Conservation (phyloP, 2,329 filamentous ascomycete species). For the Fusarium guadeloupense region DNA sequence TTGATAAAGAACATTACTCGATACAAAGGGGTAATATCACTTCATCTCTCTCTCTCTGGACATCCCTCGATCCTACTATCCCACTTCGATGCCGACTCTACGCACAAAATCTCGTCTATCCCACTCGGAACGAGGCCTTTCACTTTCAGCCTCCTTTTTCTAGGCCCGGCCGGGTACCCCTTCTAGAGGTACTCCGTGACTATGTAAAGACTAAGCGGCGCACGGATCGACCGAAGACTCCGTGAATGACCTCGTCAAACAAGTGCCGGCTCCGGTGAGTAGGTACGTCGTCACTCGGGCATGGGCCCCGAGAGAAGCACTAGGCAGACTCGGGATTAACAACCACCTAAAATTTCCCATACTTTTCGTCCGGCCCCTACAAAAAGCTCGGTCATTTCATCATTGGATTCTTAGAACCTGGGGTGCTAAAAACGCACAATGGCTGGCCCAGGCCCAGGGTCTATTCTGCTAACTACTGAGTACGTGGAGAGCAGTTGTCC, state of each 20-base stretch:
- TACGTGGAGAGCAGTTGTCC: neutral
- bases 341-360: neutral
- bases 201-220: conserved; percentile 24
- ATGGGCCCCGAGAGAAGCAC: conserved; percentile 11
- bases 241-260: conserved; percentile 22
- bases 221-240: conserved; percentile 30
- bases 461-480: conserved; percentile 12
- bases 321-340: neutral
- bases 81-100: conserved; percentile 29
- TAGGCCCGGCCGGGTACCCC: conserved; percentile 26
- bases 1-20: conserved; percentile 12
- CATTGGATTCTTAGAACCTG: conserved; percentile 14
- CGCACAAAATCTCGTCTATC: conserved; percentile 13
- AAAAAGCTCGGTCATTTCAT: conserved; percentile 27
- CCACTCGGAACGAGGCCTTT: conserved; percentile 25
- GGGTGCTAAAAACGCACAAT: conserved; percentile 15
- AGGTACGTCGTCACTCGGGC: conserved; percentile 12
- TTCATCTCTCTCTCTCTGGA: neutral
- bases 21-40: conserved; percentile 23
- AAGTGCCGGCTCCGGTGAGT: conserved; percentile 33
- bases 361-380: conserved; percentile 10
- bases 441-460: conserved; percentile 27
- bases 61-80: conserved; percentile 10
- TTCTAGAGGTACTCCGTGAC: conserved; percentile 27
- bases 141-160: conserved; percentile 35